A percentile compares a stretch with the other conserved stretches of the same genome.
These are phyloP conservation scores for Bidens hawaiensis DNA, from an alignment of 140 eudicot species.

Conservation along the genomic window DNA sequence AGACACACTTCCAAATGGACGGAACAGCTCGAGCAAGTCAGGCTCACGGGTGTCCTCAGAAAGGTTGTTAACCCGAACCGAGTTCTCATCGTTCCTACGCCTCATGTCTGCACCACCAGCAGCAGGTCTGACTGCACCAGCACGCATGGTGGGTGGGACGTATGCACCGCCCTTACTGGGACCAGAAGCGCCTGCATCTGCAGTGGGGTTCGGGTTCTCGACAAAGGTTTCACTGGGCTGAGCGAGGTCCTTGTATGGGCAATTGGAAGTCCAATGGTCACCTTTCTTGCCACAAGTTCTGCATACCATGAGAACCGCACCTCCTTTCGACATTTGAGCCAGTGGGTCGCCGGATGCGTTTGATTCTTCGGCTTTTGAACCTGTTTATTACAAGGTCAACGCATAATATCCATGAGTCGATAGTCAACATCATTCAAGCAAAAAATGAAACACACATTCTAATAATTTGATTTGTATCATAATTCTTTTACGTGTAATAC, in stretches of 20 bases:
- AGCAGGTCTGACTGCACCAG: constrained; percentile 17
- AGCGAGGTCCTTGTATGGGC: constrained; percentile 28
- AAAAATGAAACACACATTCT: background rate
- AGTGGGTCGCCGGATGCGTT: constrained; percentile 24
- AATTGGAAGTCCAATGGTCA: constrained; percentile 31
- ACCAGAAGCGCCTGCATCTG: constrained; percentile 11
- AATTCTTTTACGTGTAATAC: background rate
- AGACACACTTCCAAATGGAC: constrained; percentile 15
- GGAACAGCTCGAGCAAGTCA: constrained; percentile 24
- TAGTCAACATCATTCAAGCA: background rate
- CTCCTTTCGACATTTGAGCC: constrained; percentile 21
- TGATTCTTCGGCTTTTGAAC: constrained; percentile 22
- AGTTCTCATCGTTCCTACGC: constrained; percentile 28
- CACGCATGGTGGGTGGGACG: constrained; percentile 27
- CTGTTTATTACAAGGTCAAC: constrained; percentile 5
- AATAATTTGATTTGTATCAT: background rate
- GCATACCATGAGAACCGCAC: constrained; percentile 27
- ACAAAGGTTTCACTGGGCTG: constrained; percentile 26
- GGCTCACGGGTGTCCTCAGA: constrained; percentile 29
- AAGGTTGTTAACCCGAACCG: constrained; percentile 24
- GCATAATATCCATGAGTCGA: background rate
- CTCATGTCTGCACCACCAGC: constrained; percentile 22
- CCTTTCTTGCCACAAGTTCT: constrained; percentile 30
- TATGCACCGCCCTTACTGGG: constrained; percentile 17
- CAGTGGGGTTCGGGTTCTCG: constrained; percentile 22